phyloP scores from a whole-genome alignment of 2,329 filamentous ascomycete genomes.

The Tolypocladium cylindrosporum region DNA sequence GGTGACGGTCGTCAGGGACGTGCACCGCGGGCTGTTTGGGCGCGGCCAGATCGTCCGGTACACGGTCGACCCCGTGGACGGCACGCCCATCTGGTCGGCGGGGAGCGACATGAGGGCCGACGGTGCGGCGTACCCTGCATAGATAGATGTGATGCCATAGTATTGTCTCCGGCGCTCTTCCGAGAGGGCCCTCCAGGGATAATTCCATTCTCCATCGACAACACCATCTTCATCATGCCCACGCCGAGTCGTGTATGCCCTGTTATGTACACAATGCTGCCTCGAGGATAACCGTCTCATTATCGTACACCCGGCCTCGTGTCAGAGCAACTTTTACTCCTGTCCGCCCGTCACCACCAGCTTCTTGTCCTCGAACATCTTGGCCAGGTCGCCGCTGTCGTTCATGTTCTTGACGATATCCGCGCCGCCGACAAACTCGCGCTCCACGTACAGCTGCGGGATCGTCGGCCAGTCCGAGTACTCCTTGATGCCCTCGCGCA shows the following conservation, averaged over 20 bases:
- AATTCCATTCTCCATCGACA: no score
- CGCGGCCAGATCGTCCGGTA: constrained; percentile 78
- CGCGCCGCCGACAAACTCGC: constrained; percentile 95
- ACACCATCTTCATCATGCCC: no score
- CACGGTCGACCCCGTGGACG: constrained; percentile 60
- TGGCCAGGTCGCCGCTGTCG: constrained; percentile 85
- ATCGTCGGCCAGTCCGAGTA: constrained; percentile 99
- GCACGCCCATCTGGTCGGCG: constrained; percentile 67
- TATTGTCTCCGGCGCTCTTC: neutral
- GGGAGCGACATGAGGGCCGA: constrained; percentile 86
- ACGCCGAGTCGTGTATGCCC: neutral
- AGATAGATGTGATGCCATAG: constrained; percentile 3
- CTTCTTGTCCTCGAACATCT: constrained; percentile 83
- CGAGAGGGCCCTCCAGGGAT: neutral
- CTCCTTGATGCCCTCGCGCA: constrained; percentile 92
- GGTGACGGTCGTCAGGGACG: constrained; percentile 57
- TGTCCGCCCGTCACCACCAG: constrained; percentile 55
- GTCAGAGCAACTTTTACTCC: constrained; percentile 17
- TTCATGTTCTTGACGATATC: constrained; percentile 97
- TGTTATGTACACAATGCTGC: neutral
- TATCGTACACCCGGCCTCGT: constrained; percentile 11
- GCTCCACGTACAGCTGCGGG: constrained; percentile 88
- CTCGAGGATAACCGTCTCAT: neutral
- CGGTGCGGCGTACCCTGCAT: constrained; percentile 53
- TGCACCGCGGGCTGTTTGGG: constrained; percentile 63